Percentiles rank a stretch among this genome's conserved stretches.
phyloP scores from a whole-genome alignment of 2,329 filamentous ascomycete genomes.

The Ophiostoma australiae region DNA sequence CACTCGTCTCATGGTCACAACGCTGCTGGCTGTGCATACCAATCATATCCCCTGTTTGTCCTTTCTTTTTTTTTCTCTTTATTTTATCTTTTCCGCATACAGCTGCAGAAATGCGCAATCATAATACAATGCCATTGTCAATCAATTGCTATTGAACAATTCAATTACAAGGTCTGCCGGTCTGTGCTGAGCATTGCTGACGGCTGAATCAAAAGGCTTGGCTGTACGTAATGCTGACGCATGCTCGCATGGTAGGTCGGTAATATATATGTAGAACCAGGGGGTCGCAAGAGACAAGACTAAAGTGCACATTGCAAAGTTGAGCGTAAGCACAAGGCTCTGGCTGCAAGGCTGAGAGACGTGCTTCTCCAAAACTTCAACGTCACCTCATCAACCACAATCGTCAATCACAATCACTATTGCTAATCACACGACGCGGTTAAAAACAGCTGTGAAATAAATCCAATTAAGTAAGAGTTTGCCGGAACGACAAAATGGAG shows the following conservation, averaged over 20 bases:
- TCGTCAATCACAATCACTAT: background rate
- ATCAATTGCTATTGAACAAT: too few relatives aligned
- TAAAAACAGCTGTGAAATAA: constrained; percentile 1
- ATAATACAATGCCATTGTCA: background rate
- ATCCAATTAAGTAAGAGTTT: constrained; percentile 17
- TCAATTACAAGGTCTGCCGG: background rate
- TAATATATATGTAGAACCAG: background rate
- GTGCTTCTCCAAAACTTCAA: constrained; percentile 5
- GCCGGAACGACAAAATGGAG: constrained; percentile 1
- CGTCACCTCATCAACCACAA: background rate
- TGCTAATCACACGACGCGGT: background rate
- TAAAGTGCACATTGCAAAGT: background rate
- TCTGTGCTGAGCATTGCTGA: background rate
- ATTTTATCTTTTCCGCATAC: background rate
- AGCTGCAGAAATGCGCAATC: background rate
- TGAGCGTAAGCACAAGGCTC: background rate
- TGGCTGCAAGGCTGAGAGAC: constrained; percentile 10
- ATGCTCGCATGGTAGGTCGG: background rate
- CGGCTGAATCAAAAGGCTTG: constrained; percentile 5
- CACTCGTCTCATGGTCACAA: background rate
- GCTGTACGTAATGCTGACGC: constrained; percentile 9
- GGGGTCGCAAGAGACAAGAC: background rate
- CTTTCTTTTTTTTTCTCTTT: background rate
- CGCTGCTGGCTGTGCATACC: background rate
- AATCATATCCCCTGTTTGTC: constrained; percentile 5